A percentile compares a stretch with the other conserved stretches of the same genome.
These are phyloP conservation scores for Cyanodermella asteris DNA, from an alignment of 2,329 filamentous ascomycete genomes.

Conservation along the genomic window DNA sequence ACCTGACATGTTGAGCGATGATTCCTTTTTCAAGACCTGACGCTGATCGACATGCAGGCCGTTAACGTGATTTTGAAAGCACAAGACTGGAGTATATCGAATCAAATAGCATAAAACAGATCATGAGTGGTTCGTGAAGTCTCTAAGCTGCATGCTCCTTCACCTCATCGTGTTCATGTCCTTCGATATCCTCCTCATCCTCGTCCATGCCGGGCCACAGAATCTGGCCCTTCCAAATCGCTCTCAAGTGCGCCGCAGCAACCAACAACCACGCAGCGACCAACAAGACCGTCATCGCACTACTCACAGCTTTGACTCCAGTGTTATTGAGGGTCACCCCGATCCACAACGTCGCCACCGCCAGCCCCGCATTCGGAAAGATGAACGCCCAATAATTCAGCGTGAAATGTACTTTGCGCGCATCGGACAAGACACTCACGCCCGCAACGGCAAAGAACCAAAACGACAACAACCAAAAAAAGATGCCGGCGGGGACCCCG, in stretches of 20 bases:
- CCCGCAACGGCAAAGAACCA: slow-evolving; percentile 36
- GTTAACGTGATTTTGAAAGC: no score
- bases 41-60: no score
- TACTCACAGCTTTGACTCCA: slow-evolving; percentile 30
- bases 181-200: slow-evolving; percentile 19
- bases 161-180: no score
- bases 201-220: slow-evolving; percentile 40
- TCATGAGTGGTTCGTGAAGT: no score
- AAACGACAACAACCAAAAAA: slow-evolving; percentile 41
- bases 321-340: slow-evolving; percentile 30
- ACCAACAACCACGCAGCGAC: slow-evolving; percentile 34
- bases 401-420: slow-evolving; percentile 14
- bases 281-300: slow-evolving; percentile 32
- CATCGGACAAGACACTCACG: no score
- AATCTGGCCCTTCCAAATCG: slow-evolving; percentile 29
- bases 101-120: no score
- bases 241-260: slow-evolving; percentile 25
- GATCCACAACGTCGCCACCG: slow-evolving; percentile 35
- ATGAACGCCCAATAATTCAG: slow-evolving; percentile 42
- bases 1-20: no score
- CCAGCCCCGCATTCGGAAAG: slow-evolving; percentile 43
- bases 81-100: no score
- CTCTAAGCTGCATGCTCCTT: no score
- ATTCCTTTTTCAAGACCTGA: no score
- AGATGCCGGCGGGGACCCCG: slow-evolving; percentile 29